Conservation (phyloP, 805 yeast genomes). For the Metschnikowia vanudenii region DNA sequence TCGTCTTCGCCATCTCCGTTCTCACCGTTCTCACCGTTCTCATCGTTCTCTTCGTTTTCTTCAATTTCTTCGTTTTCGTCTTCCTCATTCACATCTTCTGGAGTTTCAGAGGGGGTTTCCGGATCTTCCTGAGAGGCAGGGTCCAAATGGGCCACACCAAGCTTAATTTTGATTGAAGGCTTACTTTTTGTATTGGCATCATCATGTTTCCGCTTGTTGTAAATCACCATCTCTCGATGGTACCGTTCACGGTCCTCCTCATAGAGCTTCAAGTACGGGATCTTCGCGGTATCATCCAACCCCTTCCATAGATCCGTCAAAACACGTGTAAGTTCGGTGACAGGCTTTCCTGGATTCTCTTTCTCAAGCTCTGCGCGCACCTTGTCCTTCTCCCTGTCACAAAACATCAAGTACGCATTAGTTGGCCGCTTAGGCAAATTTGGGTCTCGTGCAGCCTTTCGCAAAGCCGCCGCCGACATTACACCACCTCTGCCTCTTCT, state of each 20-base stretch:
- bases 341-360: conserved; percentile 44
- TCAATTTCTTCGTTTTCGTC: background rate
- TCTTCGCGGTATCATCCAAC: conserved; percentile 64
- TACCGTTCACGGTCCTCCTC: conserved; percentile 79
- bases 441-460: conserved; percentile 64
- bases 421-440: conserved; percentile 86
- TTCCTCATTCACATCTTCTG: background rate
- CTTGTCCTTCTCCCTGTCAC: conserved; percentile 80
- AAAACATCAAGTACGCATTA: conserved; percentile 82
- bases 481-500: conserved; percentile 16
- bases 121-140: conserved; percentile 1
- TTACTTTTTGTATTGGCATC: conserved; percentile 1
- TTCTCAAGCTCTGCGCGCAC: conserved; percentile 57
- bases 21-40: background rate
- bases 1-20: conserved; percentile 7
- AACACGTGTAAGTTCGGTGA: conserved; percentile 67
- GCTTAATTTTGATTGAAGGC: background rate
- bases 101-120: conserved; percentile 5
- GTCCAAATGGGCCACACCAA: background rate
- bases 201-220: conserved; percentile 25
- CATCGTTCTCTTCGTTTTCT: background rate
- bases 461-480: conserved; percentile 19
- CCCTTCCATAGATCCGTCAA: conserved; percentile 85
- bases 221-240: conserved; percentile 64
- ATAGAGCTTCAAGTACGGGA: conserved; percentile 70